Evolutionary conservation across 495 filamentous ascomycete genomes (phyloP).

Genomic region (Penicillium mononematosum): DNA sequence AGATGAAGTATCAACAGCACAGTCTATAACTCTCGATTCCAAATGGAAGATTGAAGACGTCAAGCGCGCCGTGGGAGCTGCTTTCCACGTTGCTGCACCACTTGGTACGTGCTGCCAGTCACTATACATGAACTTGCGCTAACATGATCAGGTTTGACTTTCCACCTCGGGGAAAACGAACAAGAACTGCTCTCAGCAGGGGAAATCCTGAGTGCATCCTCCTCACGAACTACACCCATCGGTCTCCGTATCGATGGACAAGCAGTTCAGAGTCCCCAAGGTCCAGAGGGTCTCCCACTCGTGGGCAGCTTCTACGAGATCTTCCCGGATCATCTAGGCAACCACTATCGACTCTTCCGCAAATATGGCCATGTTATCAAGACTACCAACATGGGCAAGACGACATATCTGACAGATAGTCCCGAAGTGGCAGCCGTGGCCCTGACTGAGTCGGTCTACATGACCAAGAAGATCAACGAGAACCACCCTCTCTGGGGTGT

Average conservation of each 20-base stretch:
- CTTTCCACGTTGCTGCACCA: slow-evolving; percentile 24
- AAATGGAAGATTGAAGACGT: slow-evolving; percentile 29
- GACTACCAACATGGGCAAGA: slow-evolving; percentile 54
- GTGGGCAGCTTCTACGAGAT: slow-evolving; percentile 55
- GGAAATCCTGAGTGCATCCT: slow-evolving; percentile 27
- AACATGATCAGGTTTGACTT: slow-evolving; percentile 34
- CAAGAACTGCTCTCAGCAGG: slow-evolving; percentile 23
- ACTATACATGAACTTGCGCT: background rate
- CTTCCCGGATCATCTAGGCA: slow-evolving; percentile 59
- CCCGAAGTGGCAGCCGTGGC: slow-evolving; percentile 39
- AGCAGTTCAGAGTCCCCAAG: slow-evolving; percentile 41
- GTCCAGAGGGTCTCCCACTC: slow-evolving; percentile 49
- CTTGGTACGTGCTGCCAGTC: slow-evolving; percentile 13
- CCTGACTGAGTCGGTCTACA: slow-evolving; percentile 46
- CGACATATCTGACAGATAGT: slow-evolving; percentile 49
- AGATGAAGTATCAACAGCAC: slow-evolving; percentile 22
- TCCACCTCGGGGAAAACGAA: slow-evolving; percentile 29
- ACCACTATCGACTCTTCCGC: slow-evolving; percentile 55
- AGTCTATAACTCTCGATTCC: slow-evolving; percentile 20
- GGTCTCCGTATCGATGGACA: slow-evolving; percentile 47
- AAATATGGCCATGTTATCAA: slow-evolving; percentile 56
- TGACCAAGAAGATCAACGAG: slow-evolving; percentile 53
- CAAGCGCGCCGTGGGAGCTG: slow-evolving; percentile 23
- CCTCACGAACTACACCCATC: slow-evolving; percentile 24
- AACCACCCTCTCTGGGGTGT: slow-evolving; percentile 51